phyloP scores from a whole-genome alignment of 2,329 filamentous ascomycete species.

The Fusarium pilosicola region DNA sequence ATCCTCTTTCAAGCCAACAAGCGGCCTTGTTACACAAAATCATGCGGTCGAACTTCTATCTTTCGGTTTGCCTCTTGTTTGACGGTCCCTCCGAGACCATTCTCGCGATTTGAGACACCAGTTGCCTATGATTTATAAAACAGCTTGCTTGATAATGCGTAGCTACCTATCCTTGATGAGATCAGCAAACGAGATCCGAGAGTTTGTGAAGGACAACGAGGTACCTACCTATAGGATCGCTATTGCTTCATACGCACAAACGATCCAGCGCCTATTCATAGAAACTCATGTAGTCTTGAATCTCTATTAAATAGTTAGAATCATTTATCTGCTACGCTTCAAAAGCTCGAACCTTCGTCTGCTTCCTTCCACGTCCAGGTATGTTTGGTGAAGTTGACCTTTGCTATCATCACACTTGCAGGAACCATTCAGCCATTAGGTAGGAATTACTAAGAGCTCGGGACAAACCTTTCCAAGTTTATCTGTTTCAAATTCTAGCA shows the following conservation, averaged over 20 bases:
- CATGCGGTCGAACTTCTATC: neutral
- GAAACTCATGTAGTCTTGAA: neutral
- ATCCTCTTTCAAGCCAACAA: rapidly evolving
- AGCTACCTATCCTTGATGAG: neutral
- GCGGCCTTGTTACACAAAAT: neutral
- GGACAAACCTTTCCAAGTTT: rapidly evolving
- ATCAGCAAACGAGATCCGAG: neutral
- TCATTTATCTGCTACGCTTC: rapidly evolving
- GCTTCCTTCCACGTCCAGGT: neutral
- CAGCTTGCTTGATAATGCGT: neutral
- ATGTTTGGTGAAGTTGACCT: neutral
- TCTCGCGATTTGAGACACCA: neutral
- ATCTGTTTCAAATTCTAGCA: neutral
- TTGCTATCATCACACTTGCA: neutral
- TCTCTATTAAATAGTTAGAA: neutral
- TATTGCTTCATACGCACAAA: neutral
- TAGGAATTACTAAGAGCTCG: too few relatives aligned
- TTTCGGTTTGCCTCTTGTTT: neutral
- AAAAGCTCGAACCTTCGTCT: rapidly evolving
- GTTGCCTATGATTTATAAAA: neutral
- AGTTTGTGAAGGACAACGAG: neutral
- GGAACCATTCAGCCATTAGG: neutral
- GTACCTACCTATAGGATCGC: neutral
- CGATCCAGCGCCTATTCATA: neutral
- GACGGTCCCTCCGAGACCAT: neutral